Evolutionary conservation across 2,329 filamentous ascomycete genomes (phyloP), one percentile per base, ranked within the genome.

Genomic region (Xylaria sp.): DNA sequence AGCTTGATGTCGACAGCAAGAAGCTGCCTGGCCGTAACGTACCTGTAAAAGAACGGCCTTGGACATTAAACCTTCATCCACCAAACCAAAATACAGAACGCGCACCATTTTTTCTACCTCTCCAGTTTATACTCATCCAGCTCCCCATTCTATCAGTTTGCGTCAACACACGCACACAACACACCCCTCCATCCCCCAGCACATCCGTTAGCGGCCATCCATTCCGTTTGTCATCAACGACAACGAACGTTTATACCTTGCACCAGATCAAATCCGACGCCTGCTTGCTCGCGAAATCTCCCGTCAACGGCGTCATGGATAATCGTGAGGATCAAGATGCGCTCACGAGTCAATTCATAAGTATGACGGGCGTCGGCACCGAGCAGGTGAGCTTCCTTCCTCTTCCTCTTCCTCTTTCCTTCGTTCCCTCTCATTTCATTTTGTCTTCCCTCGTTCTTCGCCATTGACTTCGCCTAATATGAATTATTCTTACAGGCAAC

Each of bases 301-400:
- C 11, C 33, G 10, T 40, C 28, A 49, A 71, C 66, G 17, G 17
- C 67, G 72, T 23, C 49, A 83, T 83, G 81, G 78, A 79, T 31
- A 79, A 63, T 58, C 68, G 78, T 68, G 46, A 72, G 13, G 78
- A 80, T 65, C 82, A 83, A 61, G 83, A 86, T 65, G 78, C 80
- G 51, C 76, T 83, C 57, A 80, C 85, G 72, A 83, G 82, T 74
- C 82, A 87, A 76, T 88, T 90, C 77, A 83, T 83, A 74, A 81
- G 80, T 63, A 81, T 90, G 74, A 89, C 88, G n/a, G 83, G 85
- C 26, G 82, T 83, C 36, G 79, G 80, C 38, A 76, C 84, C 38
- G 78, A 83, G 65, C 81, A 72, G 67, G 75, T 77, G 60, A 53
- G 85, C 17, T 48, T 51, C 11, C 15, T 28, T 51, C 11, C 15